phyloP scores from a whole-genome alignment of 225 moss, liverwort and hornwort genomes.

The Polytrichum commune region DNA sequence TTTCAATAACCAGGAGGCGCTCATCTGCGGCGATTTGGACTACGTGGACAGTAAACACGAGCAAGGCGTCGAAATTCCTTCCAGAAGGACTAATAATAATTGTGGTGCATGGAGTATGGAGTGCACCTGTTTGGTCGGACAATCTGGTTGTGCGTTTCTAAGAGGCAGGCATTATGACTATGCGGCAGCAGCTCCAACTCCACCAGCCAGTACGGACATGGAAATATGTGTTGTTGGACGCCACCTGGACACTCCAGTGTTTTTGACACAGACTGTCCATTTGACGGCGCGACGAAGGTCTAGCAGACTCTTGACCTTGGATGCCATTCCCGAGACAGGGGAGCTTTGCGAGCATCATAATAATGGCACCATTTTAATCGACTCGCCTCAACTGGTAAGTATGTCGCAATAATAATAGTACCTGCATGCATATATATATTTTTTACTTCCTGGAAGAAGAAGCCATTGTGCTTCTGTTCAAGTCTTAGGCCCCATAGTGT shows the following conservation, averaged over 20 bases:
- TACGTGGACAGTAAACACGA: conserved; percentile 11
- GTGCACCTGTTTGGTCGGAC: conserved; percentile 55
- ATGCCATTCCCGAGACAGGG: conserved; percentile 67
- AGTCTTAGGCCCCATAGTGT: no score
- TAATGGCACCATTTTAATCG: conserved; percentile 26
- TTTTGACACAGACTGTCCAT: conserved; percentile 58
- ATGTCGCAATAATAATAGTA: not conserved
- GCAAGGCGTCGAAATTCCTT: not conserved
- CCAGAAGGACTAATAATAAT: conserved; percentile 1
- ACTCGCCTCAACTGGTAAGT: conserved; percentile 39
- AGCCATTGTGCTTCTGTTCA: not conserved
- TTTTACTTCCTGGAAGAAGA: not conserved
- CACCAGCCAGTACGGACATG: conserved; percentile 33
- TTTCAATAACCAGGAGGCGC: conserved; percentile 36
- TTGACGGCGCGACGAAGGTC: conserved; percentile 46
- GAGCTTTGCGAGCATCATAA: conserved; percentile 40
- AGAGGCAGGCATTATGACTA: conserved; percentile 41
- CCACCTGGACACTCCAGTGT: conserved; percentile 38
- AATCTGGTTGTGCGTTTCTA: conserved; percentile 53
- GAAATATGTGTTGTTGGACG: conserved; percentile 64
- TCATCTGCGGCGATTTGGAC: conserved; percentile 52
- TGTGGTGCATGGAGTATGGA: conserved; percentile 47
- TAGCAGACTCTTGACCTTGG: conserved; percentile 38
- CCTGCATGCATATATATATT: not conserved
- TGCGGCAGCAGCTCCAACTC: conserved; percentile 22